Evolutionary conservation across 2,329 filamentous ascomycete genomes (phyloP), one percentile per base, ranked within the genome.

Genomic region (Ophiostoma angusticollis): DNA sequence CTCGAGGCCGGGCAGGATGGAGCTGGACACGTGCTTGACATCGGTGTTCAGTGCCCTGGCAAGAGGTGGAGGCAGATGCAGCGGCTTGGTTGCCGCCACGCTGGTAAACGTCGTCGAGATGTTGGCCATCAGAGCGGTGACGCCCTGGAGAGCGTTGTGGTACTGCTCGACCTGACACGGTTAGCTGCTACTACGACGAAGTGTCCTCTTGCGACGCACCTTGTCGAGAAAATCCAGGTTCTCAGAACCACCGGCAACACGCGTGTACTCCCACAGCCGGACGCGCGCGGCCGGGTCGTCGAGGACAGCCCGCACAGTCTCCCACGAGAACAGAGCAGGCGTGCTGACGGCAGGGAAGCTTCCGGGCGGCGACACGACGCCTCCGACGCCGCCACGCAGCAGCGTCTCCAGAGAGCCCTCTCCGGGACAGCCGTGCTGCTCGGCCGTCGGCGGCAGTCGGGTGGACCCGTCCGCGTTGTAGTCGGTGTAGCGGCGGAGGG

Each of bases 201-300:
- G 7, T 25, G 12, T 7, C 23, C 23, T 18, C 6, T 17, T 31
- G 29, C 16, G 2, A 28, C 31, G 6, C 65, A 67, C 65, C 57
- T 65, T 65, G 16, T 61, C 52, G 21, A 70, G 49, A 44, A 69
- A 68, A 38, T 65, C 68, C 41, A 75, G 55, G 43, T 70, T 66
- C 38, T 70, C 63, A 2, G 60, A 63, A 40, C 60, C 63, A 24
- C 64, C 59, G 23, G 58, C 55, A 22, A 52, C 58, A 34, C 64
- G 60, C n/a, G 68, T 67, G 49, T 71, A 74, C 31, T 58, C 60
- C 40, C 63, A 58, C 16, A 75, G 52, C 23, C 64, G 60, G 40
- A 62, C 58, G 2, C 61, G 61, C 1, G 66, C 67, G 4, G 56
- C 57, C 0, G 65, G 62, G 44, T 71, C 64, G 44, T 63, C 59